A percentile compares a stretch with the other conserved stretches of the same genome.
phyloP scores from a whole-genome alignment of 2,329 filamentous ascomycete species.

The Ophioceras dolichostomum region DNA sequence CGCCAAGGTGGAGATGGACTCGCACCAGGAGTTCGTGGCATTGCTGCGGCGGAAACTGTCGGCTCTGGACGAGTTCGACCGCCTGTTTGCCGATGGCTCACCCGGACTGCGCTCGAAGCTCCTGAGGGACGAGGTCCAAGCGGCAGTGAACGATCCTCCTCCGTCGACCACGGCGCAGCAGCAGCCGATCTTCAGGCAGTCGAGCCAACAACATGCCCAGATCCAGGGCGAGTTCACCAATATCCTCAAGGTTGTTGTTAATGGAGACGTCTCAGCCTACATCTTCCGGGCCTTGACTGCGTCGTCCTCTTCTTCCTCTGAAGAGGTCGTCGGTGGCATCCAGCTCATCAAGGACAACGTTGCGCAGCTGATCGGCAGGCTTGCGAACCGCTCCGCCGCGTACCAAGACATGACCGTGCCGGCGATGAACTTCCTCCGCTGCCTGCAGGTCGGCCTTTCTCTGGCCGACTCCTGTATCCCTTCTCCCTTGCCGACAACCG shows the following conservation, averaged over 20 bases:
- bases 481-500: conserved; percentile 18
- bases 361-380: conserved; percentile 55
- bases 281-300: conserved; percentile 14
- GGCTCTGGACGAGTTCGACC: conserved; percentile 54
- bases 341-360: conserved; percentile 43
- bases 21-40: conserved; percentile 39
- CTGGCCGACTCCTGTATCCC: conserved; percentile 31
- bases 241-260: conserved; percentile 52
- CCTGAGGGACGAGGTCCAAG: conserved; percentile 50
- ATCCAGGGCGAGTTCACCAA: conserved; percentile 79
- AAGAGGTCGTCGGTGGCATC: conserved; percentile 27
- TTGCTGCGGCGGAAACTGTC: conserved; percentile 44
- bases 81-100: conserved; percentile 52
- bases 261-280: conserved; percentile 27
- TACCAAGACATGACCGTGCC: conserved; percentile 81
- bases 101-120: conserved; percentile 55
- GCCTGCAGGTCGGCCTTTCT: conserved; percentile 63
- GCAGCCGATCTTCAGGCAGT: conserved; percentile 56
- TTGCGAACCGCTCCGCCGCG: conserved; percentile 57
- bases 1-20: conserved; percentile 52
- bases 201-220: conserved; percentile 51
- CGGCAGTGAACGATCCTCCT: conserved; percentile 41
- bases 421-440: conserved; percentile 65
- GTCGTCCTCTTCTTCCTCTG: neutral
- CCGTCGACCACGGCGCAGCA: conserved; percentile 47